These are phyloP conservation scores for Xylariaceae sp. DNA, from an alignment of 2,329 filamentous ascomycete genomes.

Conservation along the genomic window DNA sequence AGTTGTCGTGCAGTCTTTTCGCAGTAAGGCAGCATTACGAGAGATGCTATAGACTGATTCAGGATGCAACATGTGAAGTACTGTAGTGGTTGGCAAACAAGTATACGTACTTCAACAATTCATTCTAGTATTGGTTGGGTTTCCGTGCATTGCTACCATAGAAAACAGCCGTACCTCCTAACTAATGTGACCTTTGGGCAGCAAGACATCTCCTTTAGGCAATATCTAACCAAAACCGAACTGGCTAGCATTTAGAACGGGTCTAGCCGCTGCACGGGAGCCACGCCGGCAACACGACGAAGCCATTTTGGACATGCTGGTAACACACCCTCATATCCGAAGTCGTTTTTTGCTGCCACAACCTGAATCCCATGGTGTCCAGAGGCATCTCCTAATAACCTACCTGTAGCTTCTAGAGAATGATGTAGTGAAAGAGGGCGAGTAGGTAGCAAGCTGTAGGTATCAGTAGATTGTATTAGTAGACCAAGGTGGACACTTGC, in stretches of 20 bases:
- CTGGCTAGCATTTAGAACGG: constrained; percentile 21
- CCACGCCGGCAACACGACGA: constrained; percentile 22
- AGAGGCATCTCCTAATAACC: too few species aligned
- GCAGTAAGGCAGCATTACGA: constrained; percentile 17
- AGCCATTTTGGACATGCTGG: constrained; percentile 11
- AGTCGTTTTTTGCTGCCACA: constrained; percentile 13
- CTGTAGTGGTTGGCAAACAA: too few species aligned
- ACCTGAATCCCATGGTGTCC: constrained; percentile 8
- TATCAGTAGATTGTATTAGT: background rate
- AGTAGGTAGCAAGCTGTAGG: background rate
- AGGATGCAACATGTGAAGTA: too few species aligned
- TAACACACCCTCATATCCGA: constrained; percentile 11
- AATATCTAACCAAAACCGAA: constrained; percentile 19
- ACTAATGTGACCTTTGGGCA: constrained; percentile 23
- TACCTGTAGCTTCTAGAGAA: background rate
- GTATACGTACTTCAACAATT: too few species aligned
- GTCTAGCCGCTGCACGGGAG: constrained; percentile 27
- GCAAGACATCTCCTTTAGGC: constrained; percentile 21
- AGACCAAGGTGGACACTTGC: background rate
- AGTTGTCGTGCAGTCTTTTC: constrained; percentile 15
- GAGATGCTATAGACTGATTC: background rate
- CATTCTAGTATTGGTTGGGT: too few species aligned
- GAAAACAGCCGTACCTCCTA: background rate
- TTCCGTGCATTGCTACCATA: constrained; percentile 17
- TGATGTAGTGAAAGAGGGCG: background rate